Base-by-base conservation (phyloP, 306 rosid genomes). In the Canavalia ensiformis region DNA sequence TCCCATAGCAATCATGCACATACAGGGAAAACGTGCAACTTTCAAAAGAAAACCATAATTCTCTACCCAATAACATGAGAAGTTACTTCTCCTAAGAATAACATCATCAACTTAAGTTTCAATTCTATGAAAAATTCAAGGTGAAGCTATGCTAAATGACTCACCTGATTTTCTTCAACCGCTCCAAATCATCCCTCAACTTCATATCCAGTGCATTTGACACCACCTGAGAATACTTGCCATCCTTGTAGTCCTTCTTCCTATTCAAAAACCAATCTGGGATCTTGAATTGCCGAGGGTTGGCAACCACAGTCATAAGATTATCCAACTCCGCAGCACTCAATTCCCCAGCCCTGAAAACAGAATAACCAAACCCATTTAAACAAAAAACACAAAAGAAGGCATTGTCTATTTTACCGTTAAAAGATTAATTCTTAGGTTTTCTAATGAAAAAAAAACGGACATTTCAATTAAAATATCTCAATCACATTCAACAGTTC, bases 221-320 rank as follows among this genome's bases (percentile, higher is more conserved):
- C 0, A 88, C 89, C 7, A 85, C 91, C 65, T 88, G 91, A 29
- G 89, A 86, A 60, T 51, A 88, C 6, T 88, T 85, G 0, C 91
- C 91, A 73, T 88, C 91, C 84, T 88, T 88, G 80, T 85, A 88
- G 18, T 88, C 91, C 84, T 88, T 88, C 86, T 88, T 88, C 10
- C 91, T 80, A 30, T 88, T 88, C 71, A 88, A 46, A 37, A 88
- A 88, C 91, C 91, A 85, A 58, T 85, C 91, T 3, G 91, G 91
- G 39, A 88, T 74, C 79, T 88, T 88, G 65, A 88, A 88, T 46
- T 88, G 89, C 0, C 87, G 57, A 5, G 91, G 91, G 62, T 88
- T 88, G 0, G 89, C 89, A 58, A 85, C 87, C 44, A 88, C 81
- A 6, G 81, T 71, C 91, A 88, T 88, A 9, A 88, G 13, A 50